Conservation (phyloP, 129 eudicot genomes). For the Rutidosis leptorrhynchoides region DNA sequence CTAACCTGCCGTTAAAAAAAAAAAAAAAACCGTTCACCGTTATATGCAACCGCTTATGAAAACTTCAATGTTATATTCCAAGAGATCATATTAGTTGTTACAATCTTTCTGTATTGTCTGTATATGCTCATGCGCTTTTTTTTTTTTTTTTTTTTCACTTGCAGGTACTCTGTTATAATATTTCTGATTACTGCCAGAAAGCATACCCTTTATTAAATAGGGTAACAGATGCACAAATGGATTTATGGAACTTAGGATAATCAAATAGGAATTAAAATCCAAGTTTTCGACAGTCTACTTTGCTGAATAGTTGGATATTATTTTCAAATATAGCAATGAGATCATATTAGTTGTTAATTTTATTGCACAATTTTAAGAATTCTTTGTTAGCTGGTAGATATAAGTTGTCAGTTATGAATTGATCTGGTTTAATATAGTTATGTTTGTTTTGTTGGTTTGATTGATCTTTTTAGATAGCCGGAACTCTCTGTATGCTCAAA, state of each 20-base stretch:
- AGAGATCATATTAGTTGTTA: background rate
- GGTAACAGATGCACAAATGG: background rate
- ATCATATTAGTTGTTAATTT: constrained; percentile 3
- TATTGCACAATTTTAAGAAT: background rate
- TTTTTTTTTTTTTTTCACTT: background rate
- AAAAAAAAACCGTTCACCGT: too few relatives aligned
- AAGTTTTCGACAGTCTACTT: constrained; percentile 4
- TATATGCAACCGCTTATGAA: constrained; percentile 7
- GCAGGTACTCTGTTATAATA: constrained; percentile 7
- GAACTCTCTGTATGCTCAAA: background rate
- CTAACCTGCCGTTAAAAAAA: too few relatives aligned
- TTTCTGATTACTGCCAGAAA: constrained; percentile 6
- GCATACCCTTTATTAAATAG: background rate
- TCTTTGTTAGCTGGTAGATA: background rate
- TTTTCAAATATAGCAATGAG: constrained; percentile 8
- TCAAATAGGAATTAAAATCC: too few relatives aligned
- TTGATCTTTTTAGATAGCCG: background rate
- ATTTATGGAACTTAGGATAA: constrained; percentile 1
- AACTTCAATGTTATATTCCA: background rate
- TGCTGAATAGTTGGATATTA: background rate
- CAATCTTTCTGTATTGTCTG: background rate
- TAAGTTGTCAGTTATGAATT: background rate
- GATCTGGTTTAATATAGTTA: background rate
- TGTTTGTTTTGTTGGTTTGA: background rate
- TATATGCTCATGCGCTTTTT: background rate